phyloP scores from a whole-genome alignment of 129 eudicot species.

The Saposhnikovia divaricata region DNA sequence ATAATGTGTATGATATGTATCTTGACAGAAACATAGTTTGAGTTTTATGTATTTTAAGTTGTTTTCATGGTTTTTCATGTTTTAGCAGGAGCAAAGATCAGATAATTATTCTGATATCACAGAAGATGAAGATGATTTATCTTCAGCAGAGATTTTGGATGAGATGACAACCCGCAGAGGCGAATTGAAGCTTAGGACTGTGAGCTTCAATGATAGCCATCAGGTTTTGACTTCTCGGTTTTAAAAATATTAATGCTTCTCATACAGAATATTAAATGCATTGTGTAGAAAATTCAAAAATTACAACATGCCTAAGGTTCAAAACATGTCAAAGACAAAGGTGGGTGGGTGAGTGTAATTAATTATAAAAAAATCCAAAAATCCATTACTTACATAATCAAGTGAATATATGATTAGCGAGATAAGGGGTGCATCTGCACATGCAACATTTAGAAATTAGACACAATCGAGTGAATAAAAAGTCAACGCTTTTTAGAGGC shows the following conservation, averaged over 20 bases:
- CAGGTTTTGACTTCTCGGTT: conserved; percentile 13
- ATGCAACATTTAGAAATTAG: too few relatives aligned
- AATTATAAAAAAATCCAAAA: not conserved
- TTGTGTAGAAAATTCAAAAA: too few relatives aligned
- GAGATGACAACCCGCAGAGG: conserved; percentile 85
- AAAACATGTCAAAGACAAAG: too few relatives aligned
- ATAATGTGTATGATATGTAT: not conserved
- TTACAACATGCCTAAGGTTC: too few relatives aligned
- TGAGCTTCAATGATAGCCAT: conserved; percentile 56
- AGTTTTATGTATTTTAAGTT: not conserved
- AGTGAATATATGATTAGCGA: too few relatives aligned
- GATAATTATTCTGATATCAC: conserved; percentile 21
- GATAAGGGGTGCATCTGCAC: too few relatives aligned
- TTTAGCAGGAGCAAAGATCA: conserved; percentile 38
- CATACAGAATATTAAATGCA: not conserved
- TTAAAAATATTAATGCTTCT: not conserved
- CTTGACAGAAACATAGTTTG: not conserved
- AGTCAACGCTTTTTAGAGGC: too few relatives aligned
- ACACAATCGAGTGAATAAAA: too few relatives aligned
- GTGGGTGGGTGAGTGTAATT: not conserved
- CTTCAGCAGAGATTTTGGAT: conserved; percentile 66
- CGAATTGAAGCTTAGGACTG: conserved; percentile 57
- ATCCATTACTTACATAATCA: too few relatives aligned
- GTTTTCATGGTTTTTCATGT: conserved; percentile 3
- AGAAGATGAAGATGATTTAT: conserved; percentile 31